A percentile compares a stretch with the other conserved stretches of the same genome.
Conservation (phyloP, 768 basidiomycete genomes). For the Ramaria rubella region DNA sequence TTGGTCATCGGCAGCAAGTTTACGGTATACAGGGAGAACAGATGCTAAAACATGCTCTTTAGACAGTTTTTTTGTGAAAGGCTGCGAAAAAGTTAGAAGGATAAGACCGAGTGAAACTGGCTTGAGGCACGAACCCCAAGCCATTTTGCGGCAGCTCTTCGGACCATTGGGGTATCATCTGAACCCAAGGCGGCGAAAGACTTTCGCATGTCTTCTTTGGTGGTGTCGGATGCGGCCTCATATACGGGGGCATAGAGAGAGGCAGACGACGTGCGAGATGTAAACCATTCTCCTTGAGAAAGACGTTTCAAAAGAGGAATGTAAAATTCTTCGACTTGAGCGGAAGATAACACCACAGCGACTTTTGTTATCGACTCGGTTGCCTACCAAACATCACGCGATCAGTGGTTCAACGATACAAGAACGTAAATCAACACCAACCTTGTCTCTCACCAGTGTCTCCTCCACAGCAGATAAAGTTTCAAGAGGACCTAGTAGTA, state of each 20-base stretch:
- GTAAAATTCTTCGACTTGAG: conserved; percentile 83
- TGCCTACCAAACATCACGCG: conserved; percentile 47
- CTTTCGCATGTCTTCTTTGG: conserved; percentile 86
- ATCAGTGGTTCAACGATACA: conserved; percentile 6
- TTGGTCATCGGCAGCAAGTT: conserved; percentile 93
- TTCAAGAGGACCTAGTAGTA: conserved; percentile 87
- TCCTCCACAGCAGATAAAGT: conserved; percentile 96
- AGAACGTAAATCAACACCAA: conserved; percentile 25
- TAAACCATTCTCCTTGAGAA: conserved; percentile 96
- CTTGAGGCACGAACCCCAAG: conserved; percentile 66
- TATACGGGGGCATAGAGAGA: conserved; percentile 91
- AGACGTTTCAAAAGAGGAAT: conserved; percentile 87
- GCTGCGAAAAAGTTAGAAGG: conserved; percentile 37
- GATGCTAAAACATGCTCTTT: conserved; percentile 80
- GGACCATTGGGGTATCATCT: conserved; percentile 98
- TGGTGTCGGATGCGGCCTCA: conserved; percentile 57
- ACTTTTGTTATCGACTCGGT: conserved; percentile 94
- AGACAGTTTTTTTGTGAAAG: conserved; percentile 71
- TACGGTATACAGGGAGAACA: conserved; percentile 86
- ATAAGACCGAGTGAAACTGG: not conserved
- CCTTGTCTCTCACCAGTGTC: conserved; percentile 96
- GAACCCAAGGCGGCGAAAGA: conserved; percentile 74
- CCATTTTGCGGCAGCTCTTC: conserved; percentile 93
- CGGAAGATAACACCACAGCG: conserved; percentile 63
- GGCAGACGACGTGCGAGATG: conserved; percentile 91